These are phyloP conservation scores for Salvia miltiorrhiza DNA, from an alignment of 257 asterid genomes.

Conservation along the genomic window DNA sequence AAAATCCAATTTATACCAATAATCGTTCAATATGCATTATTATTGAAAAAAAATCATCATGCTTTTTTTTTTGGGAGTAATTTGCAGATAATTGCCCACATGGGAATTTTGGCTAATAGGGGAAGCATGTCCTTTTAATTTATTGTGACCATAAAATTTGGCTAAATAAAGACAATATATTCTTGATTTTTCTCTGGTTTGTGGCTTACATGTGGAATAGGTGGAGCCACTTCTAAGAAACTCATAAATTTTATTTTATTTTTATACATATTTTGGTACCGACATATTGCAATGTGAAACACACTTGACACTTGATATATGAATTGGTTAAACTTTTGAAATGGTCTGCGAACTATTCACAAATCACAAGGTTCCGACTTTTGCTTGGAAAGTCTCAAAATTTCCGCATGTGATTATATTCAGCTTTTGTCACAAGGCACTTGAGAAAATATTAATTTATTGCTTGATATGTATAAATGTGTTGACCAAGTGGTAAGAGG, in stretches of 20 bases:
- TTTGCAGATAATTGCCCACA: conserved; percentile 7
- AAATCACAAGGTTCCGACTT: neutral
- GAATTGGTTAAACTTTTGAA: neutral
- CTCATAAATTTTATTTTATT: neutral
- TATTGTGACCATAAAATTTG: conserved; percentile 36
- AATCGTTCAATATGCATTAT: neutral
- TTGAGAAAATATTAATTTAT: too few relatives aligned
- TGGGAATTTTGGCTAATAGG: conserved; percentile 9
- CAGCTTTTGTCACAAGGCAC: neutral
- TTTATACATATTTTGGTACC: neutral
- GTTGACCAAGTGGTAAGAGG: too few relatives aligned
- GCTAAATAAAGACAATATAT: conserved; percentile 4
- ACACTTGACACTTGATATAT: neutral
- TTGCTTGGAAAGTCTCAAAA: neutral
- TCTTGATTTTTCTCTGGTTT: conserved; percentile 24
- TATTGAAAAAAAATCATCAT: neutral
- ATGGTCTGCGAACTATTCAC: neutral
- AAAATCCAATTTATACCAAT: neutral
- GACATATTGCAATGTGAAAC: conserved; percentile 13
- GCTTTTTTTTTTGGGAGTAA: neutral
- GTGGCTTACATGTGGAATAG: conserved; percentile 9
- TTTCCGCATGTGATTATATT: neutral
- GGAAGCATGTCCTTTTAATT: neutral
- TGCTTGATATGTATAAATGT: too few relatives aligned
- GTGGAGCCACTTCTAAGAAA: conserved; percentile 21